These are phyloP conservation scores for Sarocladium oryzae DNA, from an alignment of 2,329 filamentous ascomycete species.

Conservation along the genomic window DNA sequence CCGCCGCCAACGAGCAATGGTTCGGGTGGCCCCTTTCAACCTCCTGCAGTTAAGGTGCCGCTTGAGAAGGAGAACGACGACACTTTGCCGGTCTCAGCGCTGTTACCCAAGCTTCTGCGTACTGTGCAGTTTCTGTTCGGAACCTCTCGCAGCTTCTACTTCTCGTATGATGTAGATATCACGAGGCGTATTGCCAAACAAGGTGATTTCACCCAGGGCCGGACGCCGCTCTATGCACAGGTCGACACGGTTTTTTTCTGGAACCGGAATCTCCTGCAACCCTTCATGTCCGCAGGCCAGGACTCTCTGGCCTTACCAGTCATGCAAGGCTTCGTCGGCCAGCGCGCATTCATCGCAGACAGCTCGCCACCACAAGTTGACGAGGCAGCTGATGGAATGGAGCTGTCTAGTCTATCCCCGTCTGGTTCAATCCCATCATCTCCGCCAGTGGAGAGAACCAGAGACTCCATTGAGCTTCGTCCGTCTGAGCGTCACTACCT, in stretches of 20 bases:
- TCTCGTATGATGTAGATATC: conserved; percentile 90
- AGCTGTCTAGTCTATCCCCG: conserved; percentile 33
- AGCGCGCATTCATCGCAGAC: conserved; percentile 72
- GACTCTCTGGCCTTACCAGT: conserved; percentile 70
- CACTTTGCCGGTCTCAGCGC: conserved; percentile 27
- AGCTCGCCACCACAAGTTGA: conserved; percentile 50
- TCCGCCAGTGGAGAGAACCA: conserved; percentile 18
- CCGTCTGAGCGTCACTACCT: conserved; percentile 56
- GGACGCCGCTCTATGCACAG: conserved; percentile 57
- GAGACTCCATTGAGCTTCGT: conserved; percentile 33
- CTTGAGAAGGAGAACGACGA: conserved; percentile 32
- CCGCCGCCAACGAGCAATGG: conserved; percentile 15
- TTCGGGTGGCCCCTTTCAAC: conserved; percentile 13
- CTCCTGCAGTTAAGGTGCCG: conserved; percentile 22
- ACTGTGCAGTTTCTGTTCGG: conserved; percentile 82
- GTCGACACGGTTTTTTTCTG: conserved; percentile 84
- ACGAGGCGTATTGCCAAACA: conserved; percentile 55
- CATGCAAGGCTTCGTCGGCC: conserved; percentile 92
- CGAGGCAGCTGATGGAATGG: conserved; percentile 31
- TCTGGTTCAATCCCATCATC: conserved; percentile 20
- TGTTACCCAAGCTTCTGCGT: conserved; percentile 78
- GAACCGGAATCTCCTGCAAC: conserved; percentile 70
- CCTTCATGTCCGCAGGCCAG: conserved; percentile 69
- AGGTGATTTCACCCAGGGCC: conserved; percentile 15
- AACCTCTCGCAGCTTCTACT: conserved; percentile 80